Conservation (phyloP, 352 stramenopile species). For the Globisporangium sylvaticum region DNA sequence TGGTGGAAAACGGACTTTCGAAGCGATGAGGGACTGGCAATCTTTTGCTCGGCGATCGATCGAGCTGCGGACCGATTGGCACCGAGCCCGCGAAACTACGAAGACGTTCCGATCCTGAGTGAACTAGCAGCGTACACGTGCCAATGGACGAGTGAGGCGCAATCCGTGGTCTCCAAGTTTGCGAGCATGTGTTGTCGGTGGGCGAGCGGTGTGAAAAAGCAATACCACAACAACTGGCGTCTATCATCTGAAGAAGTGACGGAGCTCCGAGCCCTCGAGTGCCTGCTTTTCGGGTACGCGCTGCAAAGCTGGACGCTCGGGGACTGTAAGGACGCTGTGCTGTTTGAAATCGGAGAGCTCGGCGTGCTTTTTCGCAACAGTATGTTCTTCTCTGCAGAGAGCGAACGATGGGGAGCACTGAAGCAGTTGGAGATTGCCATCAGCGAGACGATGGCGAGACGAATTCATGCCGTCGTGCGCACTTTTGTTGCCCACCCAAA, state of each 20-base stretch:
- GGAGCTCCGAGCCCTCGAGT: constrained; percentile 33
- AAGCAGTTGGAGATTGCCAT: constrained; percentile 9
- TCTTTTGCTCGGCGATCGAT: constrained; percentile 19
- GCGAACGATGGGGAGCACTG: not conserved
- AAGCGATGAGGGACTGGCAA: not conserved
- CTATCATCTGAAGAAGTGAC: constrained; percentile 6
- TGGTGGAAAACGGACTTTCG: constrained; percentile 45
- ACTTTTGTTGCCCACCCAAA: not conserved
- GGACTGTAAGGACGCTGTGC: constrained; percentile 1
- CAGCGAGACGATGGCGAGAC: constrained; percentile 28
- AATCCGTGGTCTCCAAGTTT: not conserved
- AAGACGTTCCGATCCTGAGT: constrained; percentile 3
- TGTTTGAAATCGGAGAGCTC: constrained; percentile 37
- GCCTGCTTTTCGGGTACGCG: constrained; percentile 40
- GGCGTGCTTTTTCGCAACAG: constrained; percentile 41
- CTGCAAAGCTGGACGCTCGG: constrained; percentile 28
- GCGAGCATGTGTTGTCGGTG: not conserved
- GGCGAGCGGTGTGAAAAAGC: not conserved
- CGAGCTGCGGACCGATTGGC: not conserved
- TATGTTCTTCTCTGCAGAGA: constrained; percentile 2
- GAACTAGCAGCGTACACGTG: not conserved
- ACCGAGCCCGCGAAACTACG: not conserved
- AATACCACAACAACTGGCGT: not conserved
- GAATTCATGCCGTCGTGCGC: constrained; percentile 5
- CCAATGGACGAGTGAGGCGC: not conserved